Percentiles rank a stretch among this genome's conserved stretches.
Conservation (phyloP, 1,284 basidiomycete species). For the Ceratobasidium sp. region DNA sequence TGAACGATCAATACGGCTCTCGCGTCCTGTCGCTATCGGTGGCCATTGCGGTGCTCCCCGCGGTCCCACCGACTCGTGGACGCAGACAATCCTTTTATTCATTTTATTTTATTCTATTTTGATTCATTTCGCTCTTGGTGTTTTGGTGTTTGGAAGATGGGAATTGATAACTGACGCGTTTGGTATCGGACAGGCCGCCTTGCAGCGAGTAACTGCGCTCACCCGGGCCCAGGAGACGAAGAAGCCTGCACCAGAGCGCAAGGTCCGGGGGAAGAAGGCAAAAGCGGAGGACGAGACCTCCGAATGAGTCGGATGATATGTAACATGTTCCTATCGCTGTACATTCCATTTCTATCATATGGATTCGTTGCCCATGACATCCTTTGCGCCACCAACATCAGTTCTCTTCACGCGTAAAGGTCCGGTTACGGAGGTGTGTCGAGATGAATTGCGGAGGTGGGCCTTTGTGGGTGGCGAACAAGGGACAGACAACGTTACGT, state of each 20-base stretch:
- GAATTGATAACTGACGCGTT: constrained; percentile 58
- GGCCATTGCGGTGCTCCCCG: constrained; percentile 70
- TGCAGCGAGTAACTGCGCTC: constrained; percentile 86
- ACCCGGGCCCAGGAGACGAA: constrained; percentile 74
- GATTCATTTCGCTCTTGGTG: constrained; percentile 50
- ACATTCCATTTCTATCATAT: constrained; percentile 8
- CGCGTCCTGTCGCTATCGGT: constrained; percentile 81
- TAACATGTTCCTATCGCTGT: constrained; percentile 11
- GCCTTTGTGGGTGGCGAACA: neutral
- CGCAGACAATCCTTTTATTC: constrained; percentile 65
- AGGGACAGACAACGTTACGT: constrained; percentile 10
- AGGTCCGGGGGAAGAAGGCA: constrained; percentile 76
- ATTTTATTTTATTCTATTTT: constrained; percentile 44
- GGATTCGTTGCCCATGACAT: neutral
- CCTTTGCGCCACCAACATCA: no score
- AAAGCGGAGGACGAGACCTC: constrained; percentile 6
- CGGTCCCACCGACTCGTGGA: constrained; percentile 77
- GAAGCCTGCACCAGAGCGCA: constrained; percentile 78
- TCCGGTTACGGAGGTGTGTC: neutral
- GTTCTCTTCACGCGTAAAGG: no score
- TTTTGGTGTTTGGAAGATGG: constrained; percentile 6
- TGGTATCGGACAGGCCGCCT: constrained; percentile 70
- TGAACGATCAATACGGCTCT: constrained; percentile 72
- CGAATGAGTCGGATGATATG: neutral
- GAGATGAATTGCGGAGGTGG: constrained; percentile 9